These are phyloP conservation scores for Eudorina sp. DNA, from an alignment of 139 green algal species.

Conservation along the genomic window DNA sequence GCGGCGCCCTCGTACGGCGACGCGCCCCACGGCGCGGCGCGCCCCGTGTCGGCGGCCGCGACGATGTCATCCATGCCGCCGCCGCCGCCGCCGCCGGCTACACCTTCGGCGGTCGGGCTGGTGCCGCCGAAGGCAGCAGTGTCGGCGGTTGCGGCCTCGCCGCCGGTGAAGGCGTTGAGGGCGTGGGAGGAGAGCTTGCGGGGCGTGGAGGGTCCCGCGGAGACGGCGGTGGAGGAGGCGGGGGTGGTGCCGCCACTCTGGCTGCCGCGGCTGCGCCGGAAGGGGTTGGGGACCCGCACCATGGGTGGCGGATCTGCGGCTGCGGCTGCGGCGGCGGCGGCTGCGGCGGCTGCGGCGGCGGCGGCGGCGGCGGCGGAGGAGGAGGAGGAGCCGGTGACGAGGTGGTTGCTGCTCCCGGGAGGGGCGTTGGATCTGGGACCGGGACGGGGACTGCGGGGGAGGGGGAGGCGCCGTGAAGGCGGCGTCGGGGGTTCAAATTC, in stretches of 20 bases:
- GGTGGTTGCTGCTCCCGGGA: too few species aligned
- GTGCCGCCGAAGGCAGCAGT: too few species aligned
- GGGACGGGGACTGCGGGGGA: too few species aligned
- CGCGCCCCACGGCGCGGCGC: neutral
- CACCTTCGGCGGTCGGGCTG: neutral
- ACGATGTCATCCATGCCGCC: neutral
- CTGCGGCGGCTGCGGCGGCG: too few species aligned
- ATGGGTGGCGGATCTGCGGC: neutral
- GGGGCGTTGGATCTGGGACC: too few species aligned
- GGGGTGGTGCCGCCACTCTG: slow-evolving; percentile 9
- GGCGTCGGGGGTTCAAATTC: too few species aligned
- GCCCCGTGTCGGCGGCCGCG: neutral
- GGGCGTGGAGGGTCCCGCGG: slow-evolving; percentile 20
- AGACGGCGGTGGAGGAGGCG: neutral
- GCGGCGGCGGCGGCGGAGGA: too few species aligned
- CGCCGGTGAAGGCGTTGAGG: neutral
- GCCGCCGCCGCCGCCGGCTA: neutral
- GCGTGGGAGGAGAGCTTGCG: slow-evolving; percentile 29
- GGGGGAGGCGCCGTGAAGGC: too few species aligned
- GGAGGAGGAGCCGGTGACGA: too few species aligned
- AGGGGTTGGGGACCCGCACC: slow-evolving; percentile 26
- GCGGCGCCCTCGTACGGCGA: neutral
- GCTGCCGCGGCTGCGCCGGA: slow-evolving; percentile 15
- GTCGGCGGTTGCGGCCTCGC: neutral
- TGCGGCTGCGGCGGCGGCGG: neutral